These are phyloP conservation scores for Chlamydomonas schloesseri DNA, from an alignment of 139 green algal genomes.

Conservation along the genomic window DNA sequence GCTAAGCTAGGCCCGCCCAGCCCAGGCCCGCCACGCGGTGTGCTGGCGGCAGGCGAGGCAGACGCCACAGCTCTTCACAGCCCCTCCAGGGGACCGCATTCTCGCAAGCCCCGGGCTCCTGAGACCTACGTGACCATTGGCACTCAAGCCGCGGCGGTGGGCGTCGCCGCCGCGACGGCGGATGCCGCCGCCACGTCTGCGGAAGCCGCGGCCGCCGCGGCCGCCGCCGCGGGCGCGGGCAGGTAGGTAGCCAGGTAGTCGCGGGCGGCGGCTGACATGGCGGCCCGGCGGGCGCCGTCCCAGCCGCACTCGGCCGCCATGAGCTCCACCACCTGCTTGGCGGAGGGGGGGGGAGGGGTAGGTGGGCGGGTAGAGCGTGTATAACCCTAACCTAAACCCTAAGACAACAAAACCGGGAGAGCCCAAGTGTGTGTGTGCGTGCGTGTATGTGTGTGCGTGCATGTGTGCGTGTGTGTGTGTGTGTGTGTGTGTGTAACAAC, in stretches of 20 bases:
- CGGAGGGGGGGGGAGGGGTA: background rate
- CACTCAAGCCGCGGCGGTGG: background rate
- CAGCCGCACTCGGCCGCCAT: slow-evolving; percentile 76
- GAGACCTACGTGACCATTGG: too few relatives aligned
- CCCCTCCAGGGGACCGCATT: too few relatives aligned
- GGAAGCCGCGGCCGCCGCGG: background rate
- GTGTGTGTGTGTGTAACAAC: too few relatives aligned
- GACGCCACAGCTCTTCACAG: too few relatives aligned
- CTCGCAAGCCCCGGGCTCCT: too few relatives aligned
- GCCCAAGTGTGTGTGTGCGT: too few relatives aligned
- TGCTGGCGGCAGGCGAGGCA: too few relatives aligned
- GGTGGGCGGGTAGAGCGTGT: background rate
- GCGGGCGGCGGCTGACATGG: slow-evolving; percentile 59
- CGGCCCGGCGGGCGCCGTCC: slow-evolving; percentile 40
- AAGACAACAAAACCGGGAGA: too few relatives aligned
- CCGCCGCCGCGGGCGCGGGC: background rate
- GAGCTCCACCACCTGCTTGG: slow-evolving; percentile 76
- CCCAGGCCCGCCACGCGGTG: too few relatives aligned
- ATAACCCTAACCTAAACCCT: too few relatives aligned
- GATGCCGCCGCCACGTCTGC: background rate
- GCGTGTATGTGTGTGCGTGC: background rate
- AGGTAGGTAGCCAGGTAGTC: slow-evolving; percentile 33
- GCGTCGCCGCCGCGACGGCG: background rate
- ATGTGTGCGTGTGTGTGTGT: too few relatives aligned
- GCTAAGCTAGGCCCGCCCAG: too few relatives aligned